Percentiles rank a stretch among this genome's conserved stretches.
These are phyloP conservation scores for Bifiguratus adelaidae DNA, from an alignment of 192 early-diverging fungal species.

Conservation along the genomic window DNA sequence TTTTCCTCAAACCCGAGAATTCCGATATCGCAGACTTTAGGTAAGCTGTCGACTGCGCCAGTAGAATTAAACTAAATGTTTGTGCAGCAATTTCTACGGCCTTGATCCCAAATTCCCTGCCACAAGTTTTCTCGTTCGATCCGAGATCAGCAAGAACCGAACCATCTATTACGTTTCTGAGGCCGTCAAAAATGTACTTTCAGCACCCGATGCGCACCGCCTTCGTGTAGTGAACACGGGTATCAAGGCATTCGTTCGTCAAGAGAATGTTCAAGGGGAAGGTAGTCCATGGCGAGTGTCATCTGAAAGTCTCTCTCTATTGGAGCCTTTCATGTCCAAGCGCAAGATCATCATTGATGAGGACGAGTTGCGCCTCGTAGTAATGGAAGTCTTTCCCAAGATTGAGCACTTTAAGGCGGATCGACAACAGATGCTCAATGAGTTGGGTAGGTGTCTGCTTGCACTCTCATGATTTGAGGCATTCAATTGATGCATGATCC, in stretches of 20 bases:
- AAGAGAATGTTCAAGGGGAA: constrained; percentile 40
- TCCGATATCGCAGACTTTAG: constrained; percentile 50
- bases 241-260: constrained; percentile 76
- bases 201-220: constrained; percentile 42
- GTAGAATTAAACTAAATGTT: constrained; percentile 4
- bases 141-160: constrained; percentile 50
- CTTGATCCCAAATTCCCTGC: constrained; percentile 62
- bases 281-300: constrained; percentile 48
- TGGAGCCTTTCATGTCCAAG: constrained; percentile 37
- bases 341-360: constrained; percentile 29
- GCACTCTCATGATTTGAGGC: not conserved
- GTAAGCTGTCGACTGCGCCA: constrained; percentile 8
- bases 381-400: constrained; percentile 35
- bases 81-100: constrained; percentile 57
- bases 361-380: constrained; percentile 32
- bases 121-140: constrained; percentile 83
- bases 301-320: constrained; percentile 52
- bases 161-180: constrained; percentile 80
- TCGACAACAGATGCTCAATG: not conserved
- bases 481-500: not conserved
- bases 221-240: constrained; percentile 89
- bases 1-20: constrained; percentile 56
- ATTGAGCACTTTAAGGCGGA: constrained; percentile 15
- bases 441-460: constrained; percentile 4
- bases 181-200: constrained; percentile 66